Base-by-base conservation (phyloP, 495 filamentous ascomycete genomes). In the Aspergillus campestris region DNA sequence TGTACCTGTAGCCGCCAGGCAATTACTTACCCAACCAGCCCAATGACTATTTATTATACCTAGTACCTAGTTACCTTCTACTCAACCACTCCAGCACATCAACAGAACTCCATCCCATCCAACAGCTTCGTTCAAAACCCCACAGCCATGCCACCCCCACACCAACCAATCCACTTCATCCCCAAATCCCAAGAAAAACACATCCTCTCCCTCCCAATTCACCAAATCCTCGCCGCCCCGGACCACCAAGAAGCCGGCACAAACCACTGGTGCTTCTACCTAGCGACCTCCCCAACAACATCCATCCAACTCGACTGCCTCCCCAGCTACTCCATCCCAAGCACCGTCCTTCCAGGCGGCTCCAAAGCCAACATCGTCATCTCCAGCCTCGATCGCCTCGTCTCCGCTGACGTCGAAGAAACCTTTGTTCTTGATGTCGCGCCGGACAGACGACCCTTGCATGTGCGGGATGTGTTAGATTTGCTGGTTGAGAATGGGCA, bases 401-500 rank as follows among this genome's bases (percentile, higher is more conserved):
- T 46, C 1, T 15, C 29, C 7, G 27, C 32, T 3, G 47, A 57
- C 34, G 39, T 40, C 8, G 3, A 52, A 15, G 39, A 24, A 12
- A n/a, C 31, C 7, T 55, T 49, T 30, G n/a, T 9, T 37, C 50
- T 47, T 3, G 46, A 71, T 38, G 34, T 54, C 8, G 34, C 15
- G 1, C 62, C 53, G 70, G 15, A 61, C 4, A 24, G 18, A 24
- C 1, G 18, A 24, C 1, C 18, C 59, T 38, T 74, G 72, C 48
- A 58, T 58, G 34, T 73, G 54, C 8, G 11, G 15, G 32, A 44
- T 34, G 40, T 60, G 12, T 29, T 34, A 41, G 50, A 31, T 59
- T 56, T 40, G 47, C 59, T 95, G 29, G 84, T 91, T 33, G 83
- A 91, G 61, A 74, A 89, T 50, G 88, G 89, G 8, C 71, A 79